Conservation (phyloP, 768 basidiomycete species). For the Russula griseocarnosa region DNA sequence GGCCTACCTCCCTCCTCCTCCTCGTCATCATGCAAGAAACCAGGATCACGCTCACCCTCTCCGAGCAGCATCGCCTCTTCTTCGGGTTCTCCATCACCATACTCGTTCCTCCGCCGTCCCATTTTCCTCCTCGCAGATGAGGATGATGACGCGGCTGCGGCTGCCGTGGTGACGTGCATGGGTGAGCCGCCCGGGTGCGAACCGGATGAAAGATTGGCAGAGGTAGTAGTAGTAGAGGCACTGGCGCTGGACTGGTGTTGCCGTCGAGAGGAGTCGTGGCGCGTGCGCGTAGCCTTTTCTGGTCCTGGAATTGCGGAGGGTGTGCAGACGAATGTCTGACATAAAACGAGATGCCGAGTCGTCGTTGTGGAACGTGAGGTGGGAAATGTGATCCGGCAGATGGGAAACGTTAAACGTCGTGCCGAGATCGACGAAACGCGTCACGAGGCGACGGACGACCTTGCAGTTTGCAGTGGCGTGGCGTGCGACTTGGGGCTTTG, state of each 20-base stretch:
- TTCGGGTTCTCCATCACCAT: constrained; percentile 21
- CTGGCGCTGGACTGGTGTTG: not conserved
- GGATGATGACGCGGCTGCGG: not conserved
- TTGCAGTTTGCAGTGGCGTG: too few species aligned
- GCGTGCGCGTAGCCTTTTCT: constrained; percentile 20
- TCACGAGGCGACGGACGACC: too few species aligned
- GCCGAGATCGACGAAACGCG: too few species aligned
- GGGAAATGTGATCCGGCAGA: too few species aligned
- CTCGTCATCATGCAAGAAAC: constrained; percentile 40
- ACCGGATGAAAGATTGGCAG: not conserved
- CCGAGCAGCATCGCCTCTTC: constrained; percentile 26
- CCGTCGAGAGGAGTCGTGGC: constrained; percentile 5
- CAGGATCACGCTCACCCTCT: constrained; percentile 36
- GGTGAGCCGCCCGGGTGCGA: constrained; percentile 14
- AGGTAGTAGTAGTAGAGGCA: not conserved
- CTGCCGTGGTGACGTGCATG: constrained; percentile 9
- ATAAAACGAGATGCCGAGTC: constrained; percentile 22
- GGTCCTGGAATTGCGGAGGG: constrained; percentile 13
- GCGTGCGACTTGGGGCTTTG: too few species aligned
- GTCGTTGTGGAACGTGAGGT: constrained; percentile 11
- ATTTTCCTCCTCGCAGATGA: constrained; percentile 15
- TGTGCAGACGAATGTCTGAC: constrained; percentile 27
- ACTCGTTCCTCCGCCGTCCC: constrained; percentile 21
- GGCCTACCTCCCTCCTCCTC: constrained; percentile 35
- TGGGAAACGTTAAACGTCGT: too few species aligned